These are phyloP conservation scores for Gossypium rotundifolium DNA, from an alignment of 345 rosid genomes.

Conservation along the genomic window DNA sequence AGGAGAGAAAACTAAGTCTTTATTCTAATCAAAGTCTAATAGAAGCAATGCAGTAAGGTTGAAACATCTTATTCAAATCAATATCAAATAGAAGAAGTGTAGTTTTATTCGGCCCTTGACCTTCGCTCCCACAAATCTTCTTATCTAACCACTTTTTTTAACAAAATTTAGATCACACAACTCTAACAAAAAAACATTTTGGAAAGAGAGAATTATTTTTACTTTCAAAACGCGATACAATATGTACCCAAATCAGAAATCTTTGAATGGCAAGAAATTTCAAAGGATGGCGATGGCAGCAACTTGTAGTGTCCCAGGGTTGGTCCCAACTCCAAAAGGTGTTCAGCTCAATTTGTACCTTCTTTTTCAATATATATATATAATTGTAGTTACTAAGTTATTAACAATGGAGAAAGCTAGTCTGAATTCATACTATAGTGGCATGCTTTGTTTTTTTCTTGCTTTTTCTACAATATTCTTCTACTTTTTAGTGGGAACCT, in stretches of 20 bases:
- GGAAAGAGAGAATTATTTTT: background rate
- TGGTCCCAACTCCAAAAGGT: constrained; percentile 1
- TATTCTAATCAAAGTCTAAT: no score
- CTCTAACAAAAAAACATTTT: accelerated
- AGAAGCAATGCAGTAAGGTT: no score
- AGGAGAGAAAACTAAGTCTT: no score
- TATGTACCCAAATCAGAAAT: background rate
- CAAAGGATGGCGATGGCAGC: background rate
- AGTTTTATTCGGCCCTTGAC: no score
- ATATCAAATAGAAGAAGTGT: no score
- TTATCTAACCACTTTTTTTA: no score
- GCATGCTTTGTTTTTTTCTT: background rate
- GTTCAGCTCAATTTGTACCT: background rate
- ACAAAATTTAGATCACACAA: no score
- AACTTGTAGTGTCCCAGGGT: background rate
- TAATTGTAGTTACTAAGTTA: background rate
- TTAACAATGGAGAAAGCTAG: background rate
- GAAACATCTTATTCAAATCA: no score
- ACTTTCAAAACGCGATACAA: background rate
- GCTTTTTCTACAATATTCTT: background rate
- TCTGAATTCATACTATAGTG: background rate
- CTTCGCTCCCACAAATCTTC: no score
- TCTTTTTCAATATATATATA: background rate
- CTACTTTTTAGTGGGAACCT: background rate
- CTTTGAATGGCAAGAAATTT: background rate